Evolutionary conservation across 2,329 filamentous ascomycete species (phyloP), one percentile per base, ranked within the genome.

Genomic region (Eurotiales sp.): DNA sequence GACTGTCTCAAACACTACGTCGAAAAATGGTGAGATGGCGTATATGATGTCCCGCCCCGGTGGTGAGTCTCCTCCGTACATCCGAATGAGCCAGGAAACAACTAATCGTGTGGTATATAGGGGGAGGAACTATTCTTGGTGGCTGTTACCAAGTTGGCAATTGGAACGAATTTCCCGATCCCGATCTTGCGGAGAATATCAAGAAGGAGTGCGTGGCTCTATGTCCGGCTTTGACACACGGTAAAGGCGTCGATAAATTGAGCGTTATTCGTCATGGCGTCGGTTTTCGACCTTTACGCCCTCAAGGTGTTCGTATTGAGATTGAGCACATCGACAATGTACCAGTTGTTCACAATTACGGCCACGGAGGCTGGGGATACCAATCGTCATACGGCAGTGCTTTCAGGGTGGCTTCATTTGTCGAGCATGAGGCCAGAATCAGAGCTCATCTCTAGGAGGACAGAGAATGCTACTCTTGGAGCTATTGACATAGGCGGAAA

Each of bases 41-140:
- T 96, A 96, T 66, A 78, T 87, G 43, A 96, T 96, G 90, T 84
- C 83, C 61, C 80, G 91, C 23, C 88, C 90, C 1, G 66, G 66
- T 45, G 51, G 51, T 53, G 34, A 15, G 51, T 49, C n/a, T 27
- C 17, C 23, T 23, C 10, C 4, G 10, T 25, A 30, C 6, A n/a
- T 17, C 14, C 15, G 36, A 36, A 19, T 14, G 14, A 21, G n/a
- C n/a, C 37, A n/a, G n/a, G n/a, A 37, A 2, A 47, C 15, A 23
- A 23, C n/a, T 8, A 32, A 21, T 42, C n/a, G 19, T 32, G 21
- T n/a, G 27, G 14, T 30, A 29, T 22, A 15, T 15, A 49, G 70
- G 66, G 66, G 91, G 90, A 17, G 91, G 91, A 10, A 93, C 88
- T 0, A 78, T 96, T 37, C 74, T 96, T 2, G 91, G 90, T n/a